Evolutionary conservation across 768 basidiomycete species (phyloP), one percentile per base, ranked within the genome.

Genomic region (Harrya chromipes): DNA sequence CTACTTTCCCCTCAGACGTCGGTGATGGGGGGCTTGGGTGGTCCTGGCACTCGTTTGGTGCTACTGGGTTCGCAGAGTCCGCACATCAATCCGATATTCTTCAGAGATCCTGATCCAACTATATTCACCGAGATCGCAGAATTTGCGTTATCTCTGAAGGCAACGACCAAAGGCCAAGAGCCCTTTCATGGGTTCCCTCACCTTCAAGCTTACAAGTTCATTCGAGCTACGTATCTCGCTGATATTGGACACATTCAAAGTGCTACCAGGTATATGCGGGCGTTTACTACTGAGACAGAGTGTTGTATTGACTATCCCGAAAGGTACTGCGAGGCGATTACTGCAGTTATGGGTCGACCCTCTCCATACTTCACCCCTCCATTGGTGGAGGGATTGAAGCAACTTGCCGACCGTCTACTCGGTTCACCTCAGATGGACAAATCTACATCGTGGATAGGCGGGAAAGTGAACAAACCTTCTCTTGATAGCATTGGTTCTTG

Each of bases 261-360:
- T 23, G 94, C 97, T 4, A 86, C 80, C 55, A 81, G 83, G 93
- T 94, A 57, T 27, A 40, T n/a, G 12, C 14, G 19, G 14, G 12
- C 29, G 9, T 46, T 48, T 33, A 6, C n/a, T 31, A 10, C 23
- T 19, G 16, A 13, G 40, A 24, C 31, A 52, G 23, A 35, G n/a
- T 34, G 40, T 27, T 43, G 23, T 17, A 40, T 34, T 56, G 38
- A 55, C 40, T 20, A 4, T 43, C 40, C 14, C 6, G 27, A n/a
- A 40, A 97, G 95, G 61, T 99, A 98, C 65, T 94, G 91, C 62
- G 91, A 97, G 48, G 92, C 94, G 9, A 89, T 98, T 54, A 77
- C 84, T 8, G 74, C 80, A 33, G 78, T 81, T 40, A 74, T 89
- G 58, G 75, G 66, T 54, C 80, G 83, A 40, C 70, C 72, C 33